Base-by-base conservation (phyloP, 176 grass and related monocot genomes). In the Poa pratensis region DNA sequence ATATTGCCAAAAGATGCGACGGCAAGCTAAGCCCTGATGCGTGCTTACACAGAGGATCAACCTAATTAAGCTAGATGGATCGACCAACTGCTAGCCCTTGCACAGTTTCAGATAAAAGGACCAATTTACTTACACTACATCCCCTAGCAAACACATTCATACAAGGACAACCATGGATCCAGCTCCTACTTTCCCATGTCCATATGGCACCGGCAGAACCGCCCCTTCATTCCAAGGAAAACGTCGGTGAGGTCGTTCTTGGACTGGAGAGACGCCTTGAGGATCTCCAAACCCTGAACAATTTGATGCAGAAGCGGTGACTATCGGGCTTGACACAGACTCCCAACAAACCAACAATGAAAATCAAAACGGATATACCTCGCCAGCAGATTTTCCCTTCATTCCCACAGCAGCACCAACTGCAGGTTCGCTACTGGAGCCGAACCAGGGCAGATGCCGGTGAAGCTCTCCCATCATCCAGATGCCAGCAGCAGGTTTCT, bases 211-310 rank as follows among this genome's bases (percentile, higher is more conserved):
- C 30, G 7, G 28, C 28, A 67, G 16, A 34, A 14, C 30, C 30
- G 3, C 9, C 37, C 9, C 66, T 70, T 42, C 37, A 27, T 62
- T 3, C 8, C 59, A 3, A 71, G 39, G 39, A 71, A 71, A 18
- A 71, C 39, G 20, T 71, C 68, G 20, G 68, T 71, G 68, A 71
- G 68, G 39, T 43, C 68, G 5, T 37, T 45, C 37, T 71, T 43
- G 68, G 68, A 71, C 68, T 71, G 68, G 35, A 71, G 68, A 9
- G 68, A 42, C 68, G 68, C 68, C 17, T 37, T 68, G 17, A 68
- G 64, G 17, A 68, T 68, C 64, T 17, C 64, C 64, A 68, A 17
- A 20, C 64, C 64, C 64, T 68, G 17, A 37, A 16, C 39, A 60
- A 60, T 3, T 24, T 2, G 23, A 3, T 17, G 24, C 14, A n/a